phyloP scores from a whole-genome alignment of 2,329 filamentous ascomycete species.

The Xylariomycetidae sp. region DNA sequence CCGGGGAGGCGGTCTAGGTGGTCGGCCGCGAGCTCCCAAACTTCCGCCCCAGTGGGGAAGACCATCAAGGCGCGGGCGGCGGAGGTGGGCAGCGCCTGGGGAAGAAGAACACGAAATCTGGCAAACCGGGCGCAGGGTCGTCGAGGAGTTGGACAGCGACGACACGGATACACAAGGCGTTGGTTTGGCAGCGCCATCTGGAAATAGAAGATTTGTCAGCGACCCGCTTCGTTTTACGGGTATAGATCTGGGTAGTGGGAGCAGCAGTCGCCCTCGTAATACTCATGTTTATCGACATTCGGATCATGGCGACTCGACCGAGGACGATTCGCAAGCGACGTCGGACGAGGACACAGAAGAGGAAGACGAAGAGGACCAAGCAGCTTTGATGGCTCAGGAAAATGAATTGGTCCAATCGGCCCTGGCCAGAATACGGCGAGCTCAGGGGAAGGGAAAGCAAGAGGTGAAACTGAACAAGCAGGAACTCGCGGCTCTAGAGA shows the following conservation, averaged over 20 bases:
- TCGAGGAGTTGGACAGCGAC: constrained; percentile 66
- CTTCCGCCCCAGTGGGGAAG: constrained; percentile 96
- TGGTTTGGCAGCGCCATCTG: constrained; percentile 39
- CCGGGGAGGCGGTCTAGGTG: constrained; percentile 99
- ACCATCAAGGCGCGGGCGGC: constrained; percentile 87
- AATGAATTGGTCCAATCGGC: constrained; percentile 74
- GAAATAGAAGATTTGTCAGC: constrained; percentile 49
- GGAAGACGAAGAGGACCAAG: constrained; percentile 52
- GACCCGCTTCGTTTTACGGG: constrained; percentile 59
- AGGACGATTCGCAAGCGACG: constrained; percentile 45
- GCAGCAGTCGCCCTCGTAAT: constrained; percentile 34
- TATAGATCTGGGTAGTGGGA: constrained; percentile 48
- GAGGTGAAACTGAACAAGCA: constrained; percentile 77
- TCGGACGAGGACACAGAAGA: constrained; percentile 46
- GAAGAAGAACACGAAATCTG: constrained; percentile 37
- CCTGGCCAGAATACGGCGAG: constrained; percentile 72
- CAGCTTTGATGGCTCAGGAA: constrained; percentile 63
- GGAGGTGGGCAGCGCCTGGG: constrained; percentile 54
- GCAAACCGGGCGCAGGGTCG: constrained; percentile 39
- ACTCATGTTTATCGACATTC: constrained; percentile 31
- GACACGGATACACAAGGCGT: constrained; percentile 53
- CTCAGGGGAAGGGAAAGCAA: constrained; percentile 68
- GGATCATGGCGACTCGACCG: constrained; percentile 44
- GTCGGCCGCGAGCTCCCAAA: constrained; percentile 99
- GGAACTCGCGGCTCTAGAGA: constrained; percentile 77